Base-by-base conservation (phyloP, 345 rosid species). In the Hibiscus trionum region DNA sequence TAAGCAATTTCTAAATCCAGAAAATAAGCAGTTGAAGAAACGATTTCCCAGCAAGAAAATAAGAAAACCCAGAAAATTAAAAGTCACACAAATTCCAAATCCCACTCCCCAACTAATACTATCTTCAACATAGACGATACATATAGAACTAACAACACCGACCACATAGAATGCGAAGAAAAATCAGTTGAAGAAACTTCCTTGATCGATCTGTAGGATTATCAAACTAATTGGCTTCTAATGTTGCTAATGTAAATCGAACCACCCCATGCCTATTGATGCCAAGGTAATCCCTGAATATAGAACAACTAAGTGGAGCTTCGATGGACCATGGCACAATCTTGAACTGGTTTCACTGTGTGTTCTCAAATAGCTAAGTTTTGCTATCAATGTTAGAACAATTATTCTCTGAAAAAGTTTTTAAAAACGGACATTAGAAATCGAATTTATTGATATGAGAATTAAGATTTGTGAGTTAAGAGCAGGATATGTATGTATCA, bases 331-430 rank as follows among this genome's bases (percentile, higher is more conserved):
- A 2, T 74, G 58, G 69, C 88, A 88, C 9, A 66, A 16, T 33
- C 58, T 27, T 37, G 81, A 72, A 14, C 63, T 77, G 0, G n/a
- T 68, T 11, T 73, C 68, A 73, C 86, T 85, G 0, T 77, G 73
- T 0, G 87, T 88, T 71, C 81, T 83, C 52, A 85, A 70, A 15
- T 82, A 69, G 24, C 73, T 61, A 2, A 82, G 50, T 19, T 70
- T 68, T 7, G 86, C 69, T 3, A 82, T 80, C 4, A 80, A 26
- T 56, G 85, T 65, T 15, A 88, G 44, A 7, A 86, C 74, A 61
- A 81, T 12, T 3, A 74, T 59, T 3, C 88, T 88, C 91, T 88
- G 80, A 47, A 69, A 44, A 15, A 1, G 19, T n/a, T n/a, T 52
- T 52, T 52, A 2, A 35, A 5, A 16, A 7, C 5, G 21, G 9